phyloP scores from a whole-genome alignment of 306 rosid species.

The Luffa aegyptiaca region DNA sequence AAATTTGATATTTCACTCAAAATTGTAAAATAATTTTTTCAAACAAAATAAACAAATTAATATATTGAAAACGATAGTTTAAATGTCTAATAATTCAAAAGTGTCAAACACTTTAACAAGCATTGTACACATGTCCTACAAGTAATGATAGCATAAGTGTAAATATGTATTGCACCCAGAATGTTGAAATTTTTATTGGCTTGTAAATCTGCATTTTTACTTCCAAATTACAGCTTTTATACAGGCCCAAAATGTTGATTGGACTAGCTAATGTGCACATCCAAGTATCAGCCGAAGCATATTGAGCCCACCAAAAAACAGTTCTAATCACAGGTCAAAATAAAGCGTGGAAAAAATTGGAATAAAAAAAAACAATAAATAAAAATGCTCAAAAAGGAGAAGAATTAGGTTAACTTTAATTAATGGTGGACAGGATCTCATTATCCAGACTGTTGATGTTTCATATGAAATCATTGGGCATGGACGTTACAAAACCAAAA shows the following conservation, averaged over 20 bases:
- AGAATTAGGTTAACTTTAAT: neutral
- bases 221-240: neutral
- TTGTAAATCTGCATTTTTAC: neutral
- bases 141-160: neutral
- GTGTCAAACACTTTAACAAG: neutral
- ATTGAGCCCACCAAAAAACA: neutral
- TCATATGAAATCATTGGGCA: neutral
- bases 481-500: neutral
- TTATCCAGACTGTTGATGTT: slow-evolving; percentile 5
- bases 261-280: neutral
- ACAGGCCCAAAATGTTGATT: neutral
- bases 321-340: neutral
- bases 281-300: neutral
- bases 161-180: neutral
- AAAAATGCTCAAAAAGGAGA: neutral
- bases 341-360: neutral
- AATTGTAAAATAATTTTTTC: neutral
- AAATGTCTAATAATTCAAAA: neutral
- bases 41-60: neutral
- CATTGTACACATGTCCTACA: neutral
- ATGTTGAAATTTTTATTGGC: neutral
- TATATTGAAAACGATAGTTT: neutral
- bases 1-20: neutral
- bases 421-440: neutral
- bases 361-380: neutral